Conservation (phyloP, 768 basidiomycete genomes). For the Tricholoma furcatifolium region DNA sequence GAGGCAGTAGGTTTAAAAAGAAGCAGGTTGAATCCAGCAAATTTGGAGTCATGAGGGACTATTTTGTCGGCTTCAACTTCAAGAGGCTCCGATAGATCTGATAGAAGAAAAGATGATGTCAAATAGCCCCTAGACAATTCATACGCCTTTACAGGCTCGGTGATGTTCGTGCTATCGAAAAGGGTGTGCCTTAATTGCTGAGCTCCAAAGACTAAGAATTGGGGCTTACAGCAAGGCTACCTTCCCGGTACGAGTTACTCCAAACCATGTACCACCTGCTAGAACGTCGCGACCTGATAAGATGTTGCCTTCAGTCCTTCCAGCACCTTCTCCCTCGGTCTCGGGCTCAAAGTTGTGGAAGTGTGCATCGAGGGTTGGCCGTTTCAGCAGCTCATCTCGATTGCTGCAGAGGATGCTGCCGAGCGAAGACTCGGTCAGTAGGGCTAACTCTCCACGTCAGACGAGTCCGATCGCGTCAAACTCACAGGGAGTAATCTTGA, state of each 20-base stretch:
- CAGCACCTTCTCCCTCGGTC: slow-evolving; percentile 22
- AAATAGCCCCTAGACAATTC: slow-evolving; percentile 67
- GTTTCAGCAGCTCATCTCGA: slow-evolving; percentile 69
- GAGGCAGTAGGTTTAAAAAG: slow-evolving; percentile 49
- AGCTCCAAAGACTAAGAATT: slow-evolving; percentile 6
- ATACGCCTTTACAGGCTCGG: slow-evolving; percentile 53
- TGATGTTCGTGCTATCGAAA: slow-evolving; percentile 76
- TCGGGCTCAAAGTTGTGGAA: slow-evolving; percentile 65
- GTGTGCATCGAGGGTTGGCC: slow-evolving; percentile 64
- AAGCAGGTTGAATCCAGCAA: slow-evolving; percentile 82
- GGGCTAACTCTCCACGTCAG: slow-evolving; percentile 2
- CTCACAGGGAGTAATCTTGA: slow-evolving; percentile 78
- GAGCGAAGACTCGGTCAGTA: slow-evolving; percentile 8
- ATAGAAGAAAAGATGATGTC: slow-evolving; percentile 64
- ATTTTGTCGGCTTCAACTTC: slow-evolving; percentile 49
- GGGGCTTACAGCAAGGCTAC: slow-evolving; percentile 68
- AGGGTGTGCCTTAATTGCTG: slow-evolving; percentile 17
- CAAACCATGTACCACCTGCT: slow-evolving; percentile 85
- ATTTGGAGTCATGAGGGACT: slow-evolving; percentile 46
- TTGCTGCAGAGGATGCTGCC: slow-evolving; percentile 71
- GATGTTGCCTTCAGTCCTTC: slow-evolving; percentile 34
- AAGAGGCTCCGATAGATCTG: slow-evolving; percentile 44
- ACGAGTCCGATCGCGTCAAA: slow-evolving; percentile 19
- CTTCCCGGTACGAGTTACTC: slow-evolving; percentile 61
- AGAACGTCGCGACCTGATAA: slow-evolving; percentile 73